phyloP scores from a whole-genome alignment of 164 flowering plant genomes.

The Aristolochia fimbriata region DNA sequence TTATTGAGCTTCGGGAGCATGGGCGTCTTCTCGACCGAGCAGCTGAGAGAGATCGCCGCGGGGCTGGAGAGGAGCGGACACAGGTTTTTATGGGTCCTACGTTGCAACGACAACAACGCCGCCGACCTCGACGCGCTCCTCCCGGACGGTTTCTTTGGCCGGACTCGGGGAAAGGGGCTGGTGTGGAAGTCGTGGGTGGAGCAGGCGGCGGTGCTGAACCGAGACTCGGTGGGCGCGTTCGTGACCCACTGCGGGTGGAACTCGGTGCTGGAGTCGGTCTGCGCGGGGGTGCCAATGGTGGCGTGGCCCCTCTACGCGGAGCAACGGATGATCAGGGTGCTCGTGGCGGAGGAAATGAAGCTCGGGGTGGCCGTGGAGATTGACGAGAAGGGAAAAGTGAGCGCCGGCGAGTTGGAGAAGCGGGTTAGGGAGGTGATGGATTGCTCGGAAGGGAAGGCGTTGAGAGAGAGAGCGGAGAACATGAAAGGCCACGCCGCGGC shows the following conservation, averaged over 20 bases:
- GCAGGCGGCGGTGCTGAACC: conserved; percentile 30
- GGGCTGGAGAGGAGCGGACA: conserved; percentile 35
- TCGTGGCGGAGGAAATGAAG: conserved; percentile 28
- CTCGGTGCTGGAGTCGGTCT: conserved; percentile 30
- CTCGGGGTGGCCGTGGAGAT: conserved; percentile 18
- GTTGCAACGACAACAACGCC: conserved; percentile 11
- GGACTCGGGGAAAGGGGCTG: conserved; percentile 23
- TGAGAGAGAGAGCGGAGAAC: conserved; percentile 2
- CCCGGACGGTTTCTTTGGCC: conserved; percentile 29
- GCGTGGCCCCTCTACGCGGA: conserved; percentile 46
- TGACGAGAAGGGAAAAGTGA: conserved; percentile 19
- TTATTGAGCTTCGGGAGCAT: conserved; percentile 39
- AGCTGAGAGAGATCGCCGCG: conserved; percentile 29
- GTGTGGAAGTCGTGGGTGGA: conserved; percentile 39
- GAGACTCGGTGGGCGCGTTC: conserved; percentile 31
- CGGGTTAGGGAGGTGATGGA: conserved; percentile 14
- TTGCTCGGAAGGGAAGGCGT: conserved; percentile 9
- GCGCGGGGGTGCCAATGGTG: conserved; percentile 38
- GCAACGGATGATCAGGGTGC: conserved; percentile 21
- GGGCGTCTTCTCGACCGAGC: conserved; percentile 20
- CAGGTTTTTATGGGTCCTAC: conserved; percentile 41
- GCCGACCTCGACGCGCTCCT: conserved; percentile 19
- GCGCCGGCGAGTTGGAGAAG: conserved; percentile 20
- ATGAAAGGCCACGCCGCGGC: conserved; percentile 4
- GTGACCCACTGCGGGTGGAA: conserved; percentile 50